Base-by-base conservation (phyloP, 345 rosid genomes). In the Firmiana major region DNA sequence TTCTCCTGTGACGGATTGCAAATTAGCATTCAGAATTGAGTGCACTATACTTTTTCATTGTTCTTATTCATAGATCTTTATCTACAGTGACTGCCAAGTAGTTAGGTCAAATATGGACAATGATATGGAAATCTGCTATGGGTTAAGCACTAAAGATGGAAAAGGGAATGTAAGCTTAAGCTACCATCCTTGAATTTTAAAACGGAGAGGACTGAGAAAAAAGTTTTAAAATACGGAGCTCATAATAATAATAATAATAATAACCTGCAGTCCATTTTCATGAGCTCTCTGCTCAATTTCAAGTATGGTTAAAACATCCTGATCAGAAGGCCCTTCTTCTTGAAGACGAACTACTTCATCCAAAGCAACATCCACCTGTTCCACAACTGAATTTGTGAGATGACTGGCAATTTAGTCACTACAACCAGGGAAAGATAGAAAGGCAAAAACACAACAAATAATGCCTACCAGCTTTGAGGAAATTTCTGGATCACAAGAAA, bases 281-380 rank as follows among this genome's bases (percentile, higher is more conserved):
- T 94, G 93, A 78, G 97, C 93, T 88, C 98, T 88, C 88, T 92
- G 98, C 80, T 92, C 98, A 46, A 94, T 90, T 89, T 92, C 98
- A 75, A 94, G 92, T 77, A 94, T 82, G 38, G 93, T 86, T 63
- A 84, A 88, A 76, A 92, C 86, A 84, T 92, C 97, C 83, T 90
- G 85, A 64, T 88, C 89, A 13, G 88, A 79, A 76, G 97, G 93
- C 28, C 97, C 98, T 81, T 92, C 93, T 83, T 84, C 90, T 83
- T 94, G 98, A 79, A 94, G 91, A 68, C 79, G 92, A 38, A 83
- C 82, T 83, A 92, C 87, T 88, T 94, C 98, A 73, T 91, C 92
- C 88, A 94, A 79, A 76, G 98, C 91, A 79, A 94, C 75, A 89
- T 89, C 97, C 81, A 87, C 98, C 98, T 94, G 60, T 26, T 49